Evolutionary conservation across 2,329 filamentous ascomycete genomes (phyloP).

Genomic region (Zymoseptoria pseudotritici): DNA sequence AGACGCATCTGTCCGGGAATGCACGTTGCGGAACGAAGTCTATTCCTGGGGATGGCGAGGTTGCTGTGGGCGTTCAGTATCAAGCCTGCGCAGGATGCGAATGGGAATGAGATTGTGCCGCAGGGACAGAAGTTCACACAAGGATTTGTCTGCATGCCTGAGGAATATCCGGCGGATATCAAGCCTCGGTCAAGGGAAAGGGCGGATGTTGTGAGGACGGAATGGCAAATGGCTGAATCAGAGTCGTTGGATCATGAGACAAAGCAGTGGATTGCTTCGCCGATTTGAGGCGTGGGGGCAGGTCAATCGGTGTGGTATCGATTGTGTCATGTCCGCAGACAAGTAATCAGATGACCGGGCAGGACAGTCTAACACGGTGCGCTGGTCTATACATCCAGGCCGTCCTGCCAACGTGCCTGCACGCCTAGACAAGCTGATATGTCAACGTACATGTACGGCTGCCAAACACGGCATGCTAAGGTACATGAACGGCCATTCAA

Average conservation of each 20-base stretch:
- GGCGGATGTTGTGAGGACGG: constrained; percentile 23
- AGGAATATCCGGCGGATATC: constrained; percentile 33
- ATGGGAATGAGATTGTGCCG: constrained; percentile 31
- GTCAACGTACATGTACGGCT: no score
- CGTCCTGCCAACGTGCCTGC: no score
- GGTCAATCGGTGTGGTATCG: neutral
- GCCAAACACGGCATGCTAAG: no score
- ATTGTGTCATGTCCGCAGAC: no score
- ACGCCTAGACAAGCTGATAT: no score
- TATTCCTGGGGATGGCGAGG: constrained; percentile 34
- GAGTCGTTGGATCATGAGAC: constrained; percentile 20
- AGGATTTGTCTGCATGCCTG: constrained; percentile 40
- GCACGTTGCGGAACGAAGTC: constrained; percentile 23
- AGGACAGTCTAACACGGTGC: no score
- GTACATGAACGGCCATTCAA: no score
- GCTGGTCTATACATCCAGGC: no score
- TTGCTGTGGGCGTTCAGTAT: constrained; percentile 43
- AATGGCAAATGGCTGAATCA: constrained; percentile 20
- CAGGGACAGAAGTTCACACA: constrained; percentile 36
- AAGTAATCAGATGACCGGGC: no score
- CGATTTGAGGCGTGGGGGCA: neutral
- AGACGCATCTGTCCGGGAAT: constrained; percentile 27
- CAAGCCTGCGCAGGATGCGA: constrained; percentile 21
- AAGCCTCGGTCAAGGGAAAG: constrained; percentile 28
- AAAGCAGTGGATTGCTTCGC: constrained; percentile 24